Evolutionary conservation across 129 eudicot genomes (phyloP).

Genomic region (Flaveria trinervia): DNA sequence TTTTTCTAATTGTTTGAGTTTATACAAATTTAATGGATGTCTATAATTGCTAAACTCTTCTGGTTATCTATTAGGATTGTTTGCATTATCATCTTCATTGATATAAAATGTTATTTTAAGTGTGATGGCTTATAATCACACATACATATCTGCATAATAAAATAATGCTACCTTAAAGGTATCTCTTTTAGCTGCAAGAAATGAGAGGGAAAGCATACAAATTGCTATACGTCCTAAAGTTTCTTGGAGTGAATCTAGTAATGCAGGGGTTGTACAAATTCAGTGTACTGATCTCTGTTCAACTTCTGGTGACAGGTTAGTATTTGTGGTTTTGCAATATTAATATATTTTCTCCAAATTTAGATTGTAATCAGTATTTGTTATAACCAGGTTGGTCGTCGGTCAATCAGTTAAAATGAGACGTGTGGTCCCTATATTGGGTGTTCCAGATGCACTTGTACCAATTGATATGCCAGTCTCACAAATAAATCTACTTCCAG

Average conservation of each 20-base stretch:
- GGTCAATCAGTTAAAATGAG: slow-evolving; percentile 71
- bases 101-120: not conserved
- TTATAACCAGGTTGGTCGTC: slow-evolving; percentile 59
- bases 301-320: slow-evolving; percentile 80
- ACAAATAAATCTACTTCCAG: slow-evolving; percentile 71
- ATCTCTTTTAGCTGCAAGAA: slow-evolving; percentile 94
- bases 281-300: slow-evolving; percentile 86
- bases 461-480: slow-evolving; percentile 80
- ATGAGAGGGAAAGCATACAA: slow-evolving; percentile 96
- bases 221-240: slow-evolving; percentile 97
- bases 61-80: not conserved
- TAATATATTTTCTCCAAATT: not conserved
- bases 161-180: slow-evolving; percentile 48
- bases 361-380: slow-evolving; percentile 14
- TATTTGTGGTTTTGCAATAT: slow-evolving; percentile 24
- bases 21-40: slow-evolving; percentile 9
- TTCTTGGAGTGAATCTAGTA: slow-evolving; percentile 71
- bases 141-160: not conserved
- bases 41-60: not conserved
- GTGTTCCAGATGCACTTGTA: slow-evolving; percentile 99
- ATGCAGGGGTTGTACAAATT: slow-evolving; percentile 83
- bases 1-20: not conserved
- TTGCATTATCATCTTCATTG: not conserved
- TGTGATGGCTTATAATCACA: slow-evolving; percentile 7
- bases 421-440: slow-evolving; percentile 86